These are phyloP conservation scores for Hymenochaete sp. DNA, from an alignment of 1,284 basidiomycete genomes.

Conservation along the genomic window DNA sequence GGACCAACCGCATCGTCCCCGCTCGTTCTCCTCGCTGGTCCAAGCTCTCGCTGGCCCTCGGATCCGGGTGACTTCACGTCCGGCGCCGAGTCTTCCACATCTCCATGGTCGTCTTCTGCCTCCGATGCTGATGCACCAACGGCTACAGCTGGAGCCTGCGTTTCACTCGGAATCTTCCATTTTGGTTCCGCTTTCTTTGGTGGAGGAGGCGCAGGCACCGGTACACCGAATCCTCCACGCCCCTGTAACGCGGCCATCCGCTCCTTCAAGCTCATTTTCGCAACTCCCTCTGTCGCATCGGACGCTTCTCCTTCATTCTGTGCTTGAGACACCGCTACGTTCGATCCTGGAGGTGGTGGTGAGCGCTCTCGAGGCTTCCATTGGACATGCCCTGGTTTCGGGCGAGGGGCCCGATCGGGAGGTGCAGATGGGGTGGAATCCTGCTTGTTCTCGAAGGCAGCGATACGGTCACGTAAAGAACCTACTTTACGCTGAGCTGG, in stretches of 20 bases:
- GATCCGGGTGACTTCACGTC: not conserved
- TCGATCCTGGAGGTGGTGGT: conserved; percentile 35
- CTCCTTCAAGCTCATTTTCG: conserved; percentile 68
- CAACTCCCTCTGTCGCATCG: conserved; percentile 65
- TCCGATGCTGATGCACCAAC: conserved; percentile 17
- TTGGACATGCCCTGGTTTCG: conserved; percentile 58
- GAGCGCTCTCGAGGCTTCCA: conserved; percentile 61
- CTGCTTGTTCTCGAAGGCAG: conserved; percentile 64
- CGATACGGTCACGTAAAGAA: conserved; percentile 77
- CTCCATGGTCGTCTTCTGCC: conserved; percentile 18
- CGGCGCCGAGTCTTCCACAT: conserved; percentile 11
- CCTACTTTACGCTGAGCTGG: no score
- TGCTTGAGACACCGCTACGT: conserved; percentile 9
- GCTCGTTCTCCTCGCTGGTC: not conserved
- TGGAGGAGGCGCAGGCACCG: conserved; percentile 42
- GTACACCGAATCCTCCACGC: conserved; percentile 59
- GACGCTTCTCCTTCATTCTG: conserved; percentile 49
- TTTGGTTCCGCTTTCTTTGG: conserved; percentile 71
- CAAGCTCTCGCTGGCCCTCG: not conserved
- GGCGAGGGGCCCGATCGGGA: conserved; percentile 50
- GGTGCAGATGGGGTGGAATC: conserved; percentile 36
- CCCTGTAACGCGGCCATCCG: conserved; percentile 88
- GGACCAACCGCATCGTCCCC: not conserved
- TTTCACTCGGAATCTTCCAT: conserved; percentile 65
- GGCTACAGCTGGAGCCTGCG: conserved; percentile 25